A percentile compares a stretch with the other conserved stretches of the same genome.
Evolutionary conservation across 192 early-diverging fungal species (phyloP).

Genomic region (Gamsiella multidivaricata): DNA sequence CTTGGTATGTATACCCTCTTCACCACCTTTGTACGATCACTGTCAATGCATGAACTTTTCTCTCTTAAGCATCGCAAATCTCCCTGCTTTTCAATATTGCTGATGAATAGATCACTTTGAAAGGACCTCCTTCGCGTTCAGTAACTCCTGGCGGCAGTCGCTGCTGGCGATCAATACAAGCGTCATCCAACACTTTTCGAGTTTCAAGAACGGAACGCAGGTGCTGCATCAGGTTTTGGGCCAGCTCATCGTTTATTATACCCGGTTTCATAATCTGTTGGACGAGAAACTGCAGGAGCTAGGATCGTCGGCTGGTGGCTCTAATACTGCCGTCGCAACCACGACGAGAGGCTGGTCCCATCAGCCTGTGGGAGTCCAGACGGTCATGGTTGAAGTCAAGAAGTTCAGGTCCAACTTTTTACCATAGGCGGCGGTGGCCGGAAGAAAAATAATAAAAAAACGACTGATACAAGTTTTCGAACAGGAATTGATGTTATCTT

Average conservation of each 20-base stretch:
- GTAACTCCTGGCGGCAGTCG: slow-evolving; percentile 80
- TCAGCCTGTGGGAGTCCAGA: slow-evolving; percentile 90
- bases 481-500: not conserved
- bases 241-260: slow-evolving; percentile 93
- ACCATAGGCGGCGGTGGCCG: not conserved
- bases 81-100: no score
- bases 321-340: slow-evolving; percentile 13
- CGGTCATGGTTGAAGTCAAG: slow-evolving; percentile 96
- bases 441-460: not conserved
- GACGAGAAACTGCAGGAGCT: slow-evolving; percentile 77
- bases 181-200: slow-evolving; percentile 92
- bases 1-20: slow-evolving; percentile 39
- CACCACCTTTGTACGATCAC: not conserved
- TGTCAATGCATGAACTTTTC: no score
- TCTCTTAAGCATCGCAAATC: no score
- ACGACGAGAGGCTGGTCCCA: slow-evolving; percentile 48
- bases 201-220: slow-evolving; percentile 94
- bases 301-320: slow-evolving; percentile 10
- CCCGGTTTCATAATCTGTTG: slow-evolving; percentile 82
- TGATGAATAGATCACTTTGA: slow-evolving; percentile 68
- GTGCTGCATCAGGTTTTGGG: slow-evolving; percentile 91
- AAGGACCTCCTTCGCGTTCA: slow-evolving; percentile 78
- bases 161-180: slow-evolving; percentile 84
- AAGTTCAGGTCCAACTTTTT: slow-evolving; percentile 83
- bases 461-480: not conserved